Evolutionary conservation across 192 early-diverging fungal species (phyloP).

Genomic region (Mortierella claussenii): DNA sequence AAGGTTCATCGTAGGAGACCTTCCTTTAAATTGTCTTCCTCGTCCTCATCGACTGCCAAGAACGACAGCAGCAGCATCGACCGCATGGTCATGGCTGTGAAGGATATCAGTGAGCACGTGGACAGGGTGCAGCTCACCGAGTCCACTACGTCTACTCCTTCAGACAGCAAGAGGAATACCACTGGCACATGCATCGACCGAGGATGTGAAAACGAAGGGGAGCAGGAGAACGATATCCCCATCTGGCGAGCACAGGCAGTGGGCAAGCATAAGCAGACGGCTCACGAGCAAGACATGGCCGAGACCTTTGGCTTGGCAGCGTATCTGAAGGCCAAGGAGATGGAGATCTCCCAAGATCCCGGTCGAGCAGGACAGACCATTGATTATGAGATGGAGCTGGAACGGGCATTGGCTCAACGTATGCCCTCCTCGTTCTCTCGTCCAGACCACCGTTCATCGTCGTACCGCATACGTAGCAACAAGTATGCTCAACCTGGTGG

Average conservation of each 20-base stretch:
- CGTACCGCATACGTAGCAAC: conserved; percentile 7
- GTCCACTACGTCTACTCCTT: neutral
- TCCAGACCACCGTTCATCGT: conserved; percentile 14
- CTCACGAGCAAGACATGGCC: conserved; percentile 48
- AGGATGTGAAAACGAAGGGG: neutral
- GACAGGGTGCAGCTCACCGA: conserved; percentile 36
- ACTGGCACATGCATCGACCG: too few species aligned
- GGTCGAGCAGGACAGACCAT: conserved; percentile 32
- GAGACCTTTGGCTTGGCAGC: conserved; percentile 50
- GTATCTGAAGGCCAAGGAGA: conserved; percentile 46
- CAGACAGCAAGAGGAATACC: conserved; percentile 2
- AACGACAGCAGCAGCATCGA: neutral
- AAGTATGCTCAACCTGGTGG: conserved; percentile 9
- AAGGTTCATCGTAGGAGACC: conserved; percentile 36
- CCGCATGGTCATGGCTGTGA: conserved; percentile 12
- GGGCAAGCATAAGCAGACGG: conserved; percentile 46
- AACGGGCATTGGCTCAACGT: conserved; percentile 32
- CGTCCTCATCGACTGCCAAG: neutral
- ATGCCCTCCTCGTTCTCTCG: conserved; percentile 50
- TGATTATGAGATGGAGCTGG: conserved; percentile 52
- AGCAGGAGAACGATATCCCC: conserved; percentile 15
- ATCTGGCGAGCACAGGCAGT: conserved; percentile 48
- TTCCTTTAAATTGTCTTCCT: conserved; percentile 9
- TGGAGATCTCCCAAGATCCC: conserved; percentile 45
- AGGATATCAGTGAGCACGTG: conserved; percentile 29